phyloP scores from a whole-genome alignment of 1,139 yeast species.

The Candida sanyaensis region DNA sequence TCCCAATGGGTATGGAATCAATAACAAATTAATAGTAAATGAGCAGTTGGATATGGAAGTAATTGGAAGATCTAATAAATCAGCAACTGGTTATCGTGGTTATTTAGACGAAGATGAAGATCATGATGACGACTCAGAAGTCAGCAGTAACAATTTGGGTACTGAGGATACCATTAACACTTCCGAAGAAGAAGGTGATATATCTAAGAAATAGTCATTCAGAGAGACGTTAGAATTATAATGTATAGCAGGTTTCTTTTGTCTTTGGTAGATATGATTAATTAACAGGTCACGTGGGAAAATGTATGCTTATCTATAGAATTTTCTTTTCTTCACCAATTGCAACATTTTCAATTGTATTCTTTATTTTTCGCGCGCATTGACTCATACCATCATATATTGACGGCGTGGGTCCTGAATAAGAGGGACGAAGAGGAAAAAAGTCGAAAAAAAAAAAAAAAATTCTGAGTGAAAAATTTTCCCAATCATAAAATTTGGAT shows the following conservation, averaged over 20 bases:
- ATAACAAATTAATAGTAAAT: slow-evolving; percentile 1
- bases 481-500: too few species aligned
- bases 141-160: slow-evolving; percentile 15
- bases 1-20: slow-evolving; percentile 26
- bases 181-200: slow-evolving; percentile 16
- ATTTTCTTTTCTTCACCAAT: too few species aligned
- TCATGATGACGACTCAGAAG: slow-evolving; percentile 16
- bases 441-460: background rate
- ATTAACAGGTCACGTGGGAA: background rate
- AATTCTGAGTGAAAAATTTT: background rate
- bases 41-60: background rate
- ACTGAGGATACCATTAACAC: slow-evolving; percentile 28
- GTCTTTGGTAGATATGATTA: background rate
- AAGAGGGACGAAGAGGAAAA: background rate
- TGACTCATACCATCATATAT: background rate
- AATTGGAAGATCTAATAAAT: background rate
- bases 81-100: slow-evolving; percentile 10
- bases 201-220: background rate
- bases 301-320: too few species aligned
- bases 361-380: background rate
- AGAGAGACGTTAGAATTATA: background rate
- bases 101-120: slow-evolving; percentile 14
- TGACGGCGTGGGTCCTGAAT: background rate
- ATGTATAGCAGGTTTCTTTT: background rate
- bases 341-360: too few species aligned